phyloP scores from a whole-genome alignment of 352 stramenopile species.

The Phytopythium boreale region DNA sequence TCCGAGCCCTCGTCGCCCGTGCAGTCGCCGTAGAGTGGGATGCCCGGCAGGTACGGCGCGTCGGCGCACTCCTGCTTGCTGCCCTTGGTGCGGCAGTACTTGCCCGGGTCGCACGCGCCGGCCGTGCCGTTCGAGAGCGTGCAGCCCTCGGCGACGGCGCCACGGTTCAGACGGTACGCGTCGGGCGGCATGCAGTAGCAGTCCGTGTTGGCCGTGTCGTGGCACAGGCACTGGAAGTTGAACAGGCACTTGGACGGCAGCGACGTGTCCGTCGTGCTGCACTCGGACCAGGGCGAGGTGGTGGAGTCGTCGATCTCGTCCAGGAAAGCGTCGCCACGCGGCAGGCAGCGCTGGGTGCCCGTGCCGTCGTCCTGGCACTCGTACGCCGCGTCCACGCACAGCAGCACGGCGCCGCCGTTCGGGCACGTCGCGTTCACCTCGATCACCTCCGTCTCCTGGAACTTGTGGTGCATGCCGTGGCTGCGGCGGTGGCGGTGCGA shows the following conservation, averaged over 20 bases:
- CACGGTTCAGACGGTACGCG: slow-evolving; percentile 34
- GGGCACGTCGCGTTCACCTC: slow-evolving; percentile 35
- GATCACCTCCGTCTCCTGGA: slow-evolving; percentile 44
- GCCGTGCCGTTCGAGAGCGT: slow-evolving; percentile 28
- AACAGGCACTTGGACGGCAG: slow-evolving; percentile 50
- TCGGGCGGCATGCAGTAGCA: slow-evolving; percentile 52
- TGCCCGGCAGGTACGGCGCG: slow-evolving; percentile 39
- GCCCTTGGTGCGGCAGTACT: slow-evolving; percentile 58
- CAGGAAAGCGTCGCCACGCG: slow-evolving; percentile 39
- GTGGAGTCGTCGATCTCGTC: slow-evolving; percentile 33
- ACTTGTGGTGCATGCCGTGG: slow-evolving; percentile 28
- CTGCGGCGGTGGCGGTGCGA: neutral
- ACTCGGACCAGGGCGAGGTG: slow-evolving; percentile 37
- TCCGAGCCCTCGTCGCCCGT: slow-evolving; percentile 14
- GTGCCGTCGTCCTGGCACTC: slow-evolving; percentile 39
- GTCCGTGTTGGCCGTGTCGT: slow-evolving; percentile 38
- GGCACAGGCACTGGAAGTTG: slow-evolving; percentile 39
- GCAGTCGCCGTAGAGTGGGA: slow-evolving; percentile 44
- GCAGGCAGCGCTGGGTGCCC: slow-evolving; percentile 30
- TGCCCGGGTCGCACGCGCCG: slow-evolving; percentile 32
- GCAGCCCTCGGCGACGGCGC: slow-evolving; percentile 23
- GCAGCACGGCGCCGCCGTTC: slow-evolving; percentile 36
- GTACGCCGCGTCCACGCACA: slow-evolving; percentile 38
- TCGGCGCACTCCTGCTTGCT: slow-evolving; percentile 42
- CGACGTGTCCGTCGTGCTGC: slow-evolving; percentile 24